phyloP scores from a whole-genome alignment of 83 land plant genomes.

The Isoetes engelmannii region DNA sequence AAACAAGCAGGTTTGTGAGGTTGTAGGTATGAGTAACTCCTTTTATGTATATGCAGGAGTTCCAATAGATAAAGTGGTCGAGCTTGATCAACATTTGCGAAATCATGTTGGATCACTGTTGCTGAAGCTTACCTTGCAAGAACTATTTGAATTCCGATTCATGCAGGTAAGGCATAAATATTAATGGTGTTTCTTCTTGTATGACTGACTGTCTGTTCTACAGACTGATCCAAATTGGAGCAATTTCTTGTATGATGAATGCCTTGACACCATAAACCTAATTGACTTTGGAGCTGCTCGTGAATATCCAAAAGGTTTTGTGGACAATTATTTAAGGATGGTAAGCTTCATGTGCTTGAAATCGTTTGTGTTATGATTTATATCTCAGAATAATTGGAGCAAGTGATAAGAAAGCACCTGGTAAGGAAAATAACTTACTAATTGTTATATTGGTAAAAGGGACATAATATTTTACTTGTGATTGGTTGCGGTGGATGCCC shows the following conservation, averaged over 20 bases:
- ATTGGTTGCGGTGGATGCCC: background rate
- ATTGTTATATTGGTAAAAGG: background rate
- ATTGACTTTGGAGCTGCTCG: constrained; percentile 98
- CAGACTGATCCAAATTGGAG: constrained; percentile 99
- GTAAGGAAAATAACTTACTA: background rate
- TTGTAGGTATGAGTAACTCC: too few relatives aligned
- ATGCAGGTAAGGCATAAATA: constrained; percentile 76
- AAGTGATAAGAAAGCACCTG: background rate
- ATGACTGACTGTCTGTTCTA: background rate
- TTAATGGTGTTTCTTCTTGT: constrained; percentile 7
- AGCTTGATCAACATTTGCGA: constrained; percentile 55
- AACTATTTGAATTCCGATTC: constrained; percentile 84
- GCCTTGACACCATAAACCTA: constrained; percentile 59
- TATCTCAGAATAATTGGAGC: background rate
- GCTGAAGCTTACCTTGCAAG: constrained; percentile 75
- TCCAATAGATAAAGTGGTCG: constrained; percentile 73
- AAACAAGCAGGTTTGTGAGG: too few relatives aligned
- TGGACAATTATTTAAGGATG: constrained; percentile 87
- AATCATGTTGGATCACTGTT: constrained; percentile 69
- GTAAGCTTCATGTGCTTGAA: constrained; percentile 26
- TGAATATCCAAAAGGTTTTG: constrained; percentile 66
- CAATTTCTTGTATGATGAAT: constrained; percentile 87
- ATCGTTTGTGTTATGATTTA: background rate
- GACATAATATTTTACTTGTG: background rate
- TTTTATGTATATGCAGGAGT: constrained; percentile 45